Percentiles rank a stretch among this genome's conserved stretches.
Conservation (phyloP, 768 basidiomycete genomes). For the Lentinula guzmanii region DNA sequence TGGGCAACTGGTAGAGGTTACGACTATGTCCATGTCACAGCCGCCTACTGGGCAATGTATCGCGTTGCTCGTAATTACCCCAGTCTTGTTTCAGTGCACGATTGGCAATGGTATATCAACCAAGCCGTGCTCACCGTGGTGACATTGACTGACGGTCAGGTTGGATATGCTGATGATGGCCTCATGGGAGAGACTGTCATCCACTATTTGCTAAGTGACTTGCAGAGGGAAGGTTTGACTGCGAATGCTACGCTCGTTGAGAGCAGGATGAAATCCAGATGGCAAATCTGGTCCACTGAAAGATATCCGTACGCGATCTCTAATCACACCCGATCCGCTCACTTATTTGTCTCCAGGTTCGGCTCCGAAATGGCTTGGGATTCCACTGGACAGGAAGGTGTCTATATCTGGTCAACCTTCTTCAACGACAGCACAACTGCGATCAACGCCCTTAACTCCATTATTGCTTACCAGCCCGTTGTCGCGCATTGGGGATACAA, state of each 20-base stretch:
- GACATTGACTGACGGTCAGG: slow-evolving; percentile 37
- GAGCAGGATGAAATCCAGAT: slow-evolving; percentile 39
- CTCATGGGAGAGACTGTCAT: slow-evolving; percentile 57
- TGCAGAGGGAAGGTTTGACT: slow-evolving; percentile 45
- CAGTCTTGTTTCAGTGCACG: slow-evolving; percentile 34
- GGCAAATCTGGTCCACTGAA: slow-evolving; percentile 37
- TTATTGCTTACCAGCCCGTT: slow-evolving; percentile 50
- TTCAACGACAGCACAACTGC: slow-evolving; percentile 49
- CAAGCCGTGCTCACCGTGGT: slow-evolving; percentile 44
- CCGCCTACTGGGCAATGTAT: slow-evolving; percentile 52
- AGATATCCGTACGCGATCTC: slow-evolving; percentile 39
- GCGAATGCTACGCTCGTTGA: slow-evolving; percentile 42
- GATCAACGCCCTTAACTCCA: slow-evolving; percentile 47
- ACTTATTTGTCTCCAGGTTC: slow-evolving; percentile 26
- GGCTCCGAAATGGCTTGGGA: slow-evolving; percentile 58
- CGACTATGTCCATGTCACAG: slow-evolving; percentile 43
- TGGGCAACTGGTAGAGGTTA: slow-evolving; percentile 35
- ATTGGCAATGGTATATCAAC: slow-evolving; percentile 54
- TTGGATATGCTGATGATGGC: slow-evolving; percentile 40
- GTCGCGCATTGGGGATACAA: slow-evolving; percentile 61
- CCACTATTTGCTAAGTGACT: slow-evolving; percentile 38
- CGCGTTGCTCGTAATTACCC: slow-evolving; percentile 56
- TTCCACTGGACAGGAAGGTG: slow-evolving; percentile 51
- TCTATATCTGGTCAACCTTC: slow-evolving; percentile 47
- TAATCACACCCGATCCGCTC: not conserved